Evolutionary conservation across 2,329 filamentous ascomycete species (phyloP), one percentile per base, ranked within the genome.

Genomic region (Pseudocercospora fuligena): DNA sequence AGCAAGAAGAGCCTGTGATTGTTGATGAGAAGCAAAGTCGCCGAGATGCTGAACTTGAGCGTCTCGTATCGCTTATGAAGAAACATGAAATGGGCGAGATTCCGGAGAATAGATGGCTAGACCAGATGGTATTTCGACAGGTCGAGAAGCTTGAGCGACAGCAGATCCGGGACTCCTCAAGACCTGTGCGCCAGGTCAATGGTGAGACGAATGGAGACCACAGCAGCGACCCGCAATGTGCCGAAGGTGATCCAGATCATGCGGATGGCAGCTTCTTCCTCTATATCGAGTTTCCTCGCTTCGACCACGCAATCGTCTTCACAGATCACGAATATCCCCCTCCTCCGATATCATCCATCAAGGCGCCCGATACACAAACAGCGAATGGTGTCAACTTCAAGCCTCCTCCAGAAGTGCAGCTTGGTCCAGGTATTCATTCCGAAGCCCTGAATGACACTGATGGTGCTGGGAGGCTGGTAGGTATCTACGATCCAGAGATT

Each of bases 81-180:
- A 97, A 97, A 80, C 95, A 98, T 76, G 96, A 99, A 77, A 96
- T 97, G 91, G 94, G 93, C 19, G 95, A 99, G 77, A 94, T 99
- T 27, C 89, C 92, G 0, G 88, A 93, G 16, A 91, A 97, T 57
- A 92, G 96, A 74, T 99, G 95, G 96, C 86, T 99, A 51, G 95
- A 99, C 78, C 92, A 95, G 75, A 86, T 98, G 73, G 94, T 97
- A 2, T 99, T 97, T 77, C 89, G 94, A 47, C 91, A 91, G 60
- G 90, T 97, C 66, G 94, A 97, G 81, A 95, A 92, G 80, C 79
- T 81, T 56, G 77, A 81, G 67, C 70, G 79, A 29, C 75, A 75
- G 64, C 75, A 82, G 36, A 75, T 81, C 16, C 79, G 75, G 33
- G 80, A 82, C 46, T 78, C 78, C 9, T 71, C 67, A 2, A 70